Base-by-base conservation (phyloP, 2,329 filamentous ascomycete genomes). In the Hypoxylon sp. region DNA sequence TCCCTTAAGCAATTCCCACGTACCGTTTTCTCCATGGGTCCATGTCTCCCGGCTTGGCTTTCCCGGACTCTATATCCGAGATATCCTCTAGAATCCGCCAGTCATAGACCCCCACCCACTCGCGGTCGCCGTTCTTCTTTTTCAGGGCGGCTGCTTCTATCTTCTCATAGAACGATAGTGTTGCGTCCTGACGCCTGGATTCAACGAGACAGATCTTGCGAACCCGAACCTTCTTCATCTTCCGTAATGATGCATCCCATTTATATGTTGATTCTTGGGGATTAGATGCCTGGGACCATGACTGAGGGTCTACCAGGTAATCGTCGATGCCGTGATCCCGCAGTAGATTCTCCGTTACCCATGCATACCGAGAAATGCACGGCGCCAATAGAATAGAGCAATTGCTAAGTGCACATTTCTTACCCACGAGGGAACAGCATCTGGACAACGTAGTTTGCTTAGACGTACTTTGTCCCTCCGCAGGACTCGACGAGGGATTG, bases 11-110 rank as follows among this genome's bases (percentile, higher is more conserved):
- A 68, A 83, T 71, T 0, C 82, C 82, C 58, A 83, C 79, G 52
- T 80, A 83, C 77, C 82, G 84, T 48, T 80, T 79, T 67, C 79
- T 76, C 81, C 82, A 85, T 5, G 83, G 82, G 67, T 82, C 79
- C 19, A 71, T 71, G 54, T 76, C 81, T 17, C 79, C 78, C 50
- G 76, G 73, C 51, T 79, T 79, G 17, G 70, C 70, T 29, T 71
- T 73, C 3, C 79, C 74, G 47, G 78, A 77, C 60, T 87, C 84
- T 47, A 78, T 63, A 35, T 80, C 79, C 2, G 76, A 77, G 8
- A 86, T 72, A 19, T 81, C 78, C 32, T 80, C 77, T 51, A 86
- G 64, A 4, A 85, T 73, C 3, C 82, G 78, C 83, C 84, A 86
- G 69, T 86, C 83, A 58, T 83, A 84, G 1, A 85, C 78, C 5